Evolutionary conservation across 2,329 filamentous ascomycete species (phyloP), one percentile per base, ranked within the genome.

Genomic region (Paracamarosporium sp.): DNA sequence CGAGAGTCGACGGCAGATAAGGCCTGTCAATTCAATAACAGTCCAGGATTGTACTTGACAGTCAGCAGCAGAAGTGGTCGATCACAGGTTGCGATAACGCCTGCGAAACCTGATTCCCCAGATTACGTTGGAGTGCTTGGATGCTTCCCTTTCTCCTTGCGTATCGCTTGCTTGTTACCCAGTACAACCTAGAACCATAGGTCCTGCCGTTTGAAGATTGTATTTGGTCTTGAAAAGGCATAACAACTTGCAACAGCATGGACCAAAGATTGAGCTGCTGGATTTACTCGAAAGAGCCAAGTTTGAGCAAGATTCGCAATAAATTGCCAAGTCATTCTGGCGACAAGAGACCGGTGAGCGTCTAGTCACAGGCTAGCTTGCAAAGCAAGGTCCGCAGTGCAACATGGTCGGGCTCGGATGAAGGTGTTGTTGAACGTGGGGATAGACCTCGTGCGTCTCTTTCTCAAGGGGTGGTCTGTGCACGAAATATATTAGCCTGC

Each of bases 401-500:
- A 50, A 48, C 36, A 56, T 51, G 31, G 22, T 40, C 41, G 54
- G 56, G 57, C 50, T 44, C 53, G 38, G 50, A 62, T 54, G 56
- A 59, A 59, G 56, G 50, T 57, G 53, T 46, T 61, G 55, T 53
- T 60, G 55, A 51, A 52, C 56, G 56, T 57, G 62, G 57, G 63
- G 52, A 50, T 20, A 55, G 61, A 55, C 62, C 63, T 61, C 56
- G 63, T 64, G 61, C 61, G 56, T 17, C 38, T 56, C 24, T 41
- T 45, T 52, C 35, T 40, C 46, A 35, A 35, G 40, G 41, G 55
- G 65, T 57, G 48, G 48, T 24, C 63, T 57, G 64, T 67, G 66
- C 66, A 40, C 51, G 47, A 11, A 25, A 59, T 65, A 67, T 67
- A 68, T 70, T 70, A 68, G 61, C 58, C 65, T 50, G 28, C 52